Conservation (phyloP, 441 rosid genomes). For the Pelargonium fulgidum region DNA sequence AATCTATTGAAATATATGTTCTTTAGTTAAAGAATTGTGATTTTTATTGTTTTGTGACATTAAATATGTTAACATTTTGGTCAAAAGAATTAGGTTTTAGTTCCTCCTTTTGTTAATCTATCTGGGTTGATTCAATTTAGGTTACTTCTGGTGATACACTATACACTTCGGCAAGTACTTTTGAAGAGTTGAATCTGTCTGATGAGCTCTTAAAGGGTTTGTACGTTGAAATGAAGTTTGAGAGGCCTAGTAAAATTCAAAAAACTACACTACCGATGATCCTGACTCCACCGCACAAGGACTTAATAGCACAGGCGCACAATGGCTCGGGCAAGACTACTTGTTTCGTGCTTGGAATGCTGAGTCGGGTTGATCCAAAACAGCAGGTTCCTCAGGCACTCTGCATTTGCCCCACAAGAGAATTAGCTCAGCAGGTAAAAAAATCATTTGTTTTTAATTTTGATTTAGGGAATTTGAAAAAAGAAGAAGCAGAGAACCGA, state of each 20-base stretch:
- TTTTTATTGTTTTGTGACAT: not conserved
- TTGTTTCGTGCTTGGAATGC: conserved; percentile 92
- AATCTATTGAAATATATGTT: too few species aligned
- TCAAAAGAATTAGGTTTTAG: not conserved
- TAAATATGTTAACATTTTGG: not conserved
- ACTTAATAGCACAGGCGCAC: conserved; percentile 90
- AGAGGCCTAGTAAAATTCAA: conserved; percentile 93
- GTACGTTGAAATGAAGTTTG: conserved; percentile 83
- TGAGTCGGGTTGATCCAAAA: conserved; percentile 68
- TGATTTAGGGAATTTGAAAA: not conserved
- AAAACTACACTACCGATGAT: conserved; percentile 92
- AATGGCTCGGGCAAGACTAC: conserved; percentile 98
- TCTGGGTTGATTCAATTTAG: conserved; percentile 28
- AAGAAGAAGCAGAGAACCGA: not conserved
- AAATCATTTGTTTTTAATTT: not conserved
- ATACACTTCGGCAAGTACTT: conserved; percentile 65
- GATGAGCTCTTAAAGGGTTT: conserved; percentile 78
- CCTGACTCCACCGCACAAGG: conserved; percentile 68
- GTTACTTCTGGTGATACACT: conserved; percentile 73
- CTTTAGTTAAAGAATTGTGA: not conserved
- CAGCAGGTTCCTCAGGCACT: conserved; percentile 73
- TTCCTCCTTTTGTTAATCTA: not conserved
- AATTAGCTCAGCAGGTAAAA: conserved; percentile 79
- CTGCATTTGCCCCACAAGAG: conserved; percentile 91
- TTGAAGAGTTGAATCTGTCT: conserved; percentile 77